A percentile compares a stretch with the other conserved stretches of the same genome.
These are phyloP conservation scores for Trichoderma afroharzianum DNA, from an alignment of 2,329 filamentous ascomycete species.

Conservation along the genomic window DNA sequence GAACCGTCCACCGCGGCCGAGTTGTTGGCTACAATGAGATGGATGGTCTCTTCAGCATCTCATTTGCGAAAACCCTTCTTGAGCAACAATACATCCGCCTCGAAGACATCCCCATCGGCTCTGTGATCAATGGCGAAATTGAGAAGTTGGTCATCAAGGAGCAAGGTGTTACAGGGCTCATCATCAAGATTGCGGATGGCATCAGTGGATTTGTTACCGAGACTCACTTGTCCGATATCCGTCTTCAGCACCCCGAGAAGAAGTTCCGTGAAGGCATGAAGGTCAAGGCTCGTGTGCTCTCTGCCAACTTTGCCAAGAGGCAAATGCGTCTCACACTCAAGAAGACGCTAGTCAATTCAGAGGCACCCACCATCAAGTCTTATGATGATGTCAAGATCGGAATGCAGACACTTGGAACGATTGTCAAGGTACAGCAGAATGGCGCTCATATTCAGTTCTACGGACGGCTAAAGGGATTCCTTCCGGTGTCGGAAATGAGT, in stretches of 20 bases:
- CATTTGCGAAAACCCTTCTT: constrained; percentile 76
- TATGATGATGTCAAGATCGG: constrained; percentile 73
- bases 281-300: constrained; percentile 82
- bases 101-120: constrained; percentile 81
- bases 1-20: constrained; percentile 74
- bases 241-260: constrained; percentile 88
- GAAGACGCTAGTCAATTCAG: constrained; percentile 90
- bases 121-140: constrained; percentile 75
- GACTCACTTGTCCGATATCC: constrained; percentile 82
- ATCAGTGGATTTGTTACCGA: constrained; percentile 87
- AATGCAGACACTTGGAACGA: constrained; percentile 78
- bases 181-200: constrained; percentile 80
- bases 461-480: constrained; percentile 74
- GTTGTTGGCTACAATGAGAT: constrained; percentile 83
- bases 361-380: constrained; percentile 71
- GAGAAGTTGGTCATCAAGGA: constrained; percentile 79
- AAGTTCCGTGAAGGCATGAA: constrained; percentile 86
- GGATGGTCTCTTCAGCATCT: constrained; percentile 81
- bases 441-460: constrained; percentile 95
- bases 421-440: constrained; percentile 72
- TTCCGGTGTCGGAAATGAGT: constrained; percentile 96
- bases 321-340: constrained; percentile 87
- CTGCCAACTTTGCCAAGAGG: constrained; percentile 69
- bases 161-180: constrained; percentile 73
- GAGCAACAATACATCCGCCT: constrained; percentile 88